Base-by-base conservation (phyloP, 257 asterid species). In the Nicotiana attenuata region DNA sequence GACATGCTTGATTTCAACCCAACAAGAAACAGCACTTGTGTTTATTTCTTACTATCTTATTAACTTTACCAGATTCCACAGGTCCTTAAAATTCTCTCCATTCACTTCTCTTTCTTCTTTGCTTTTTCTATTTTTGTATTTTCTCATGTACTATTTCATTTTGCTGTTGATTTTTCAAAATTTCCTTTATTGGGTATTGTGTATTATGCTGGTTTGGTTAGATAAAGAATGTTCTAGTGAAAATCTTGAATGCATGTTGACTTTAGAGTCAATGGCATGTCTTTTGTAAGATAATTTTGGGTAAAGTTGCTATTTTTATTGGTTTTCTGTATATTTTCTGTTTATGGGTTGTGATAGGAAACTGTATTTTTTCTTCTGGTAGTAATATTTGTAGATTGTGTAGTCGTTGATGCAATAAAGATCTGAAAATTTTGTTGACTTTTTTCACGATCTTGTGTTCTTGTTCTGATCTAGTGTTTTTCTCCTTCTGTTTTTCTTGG, bases 1-100 rank as follows among this genome's bases (percentile, higher is more conserved):
- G 88, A 92, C 94, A 93, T 92, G 94, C 91, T 96, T 94, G 91
- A 90, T 89, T 92, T 94, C 94, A 86, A 88, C 95, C 97, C 97
- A 89, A 90, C 98, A 93, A 88, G 83, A 52, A 52, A 11, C 65
- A 80, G 5, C 55, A 65, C 83, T 79, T 88, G 89, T 88, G 90
- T 86, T 88, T 88, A 77, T 89, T 91, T 97, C 90, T 88, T 90
- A 92, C 50, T 41, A 41, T 41, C 11, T 41, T 93, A 85, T 88
- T 83, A 78, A 83, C 87, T 82, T 85, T 89, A 90, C 77, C 93
- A 88, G 92, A 88, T 92, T 95, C 90, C 89, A 82, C 87, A 94
- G 97, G 98, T 93, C 86, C 47, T 82, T 41, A 41, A 28, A 28
- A 7, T 41, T 85, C 81, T 84, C 89, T 79, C 84, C 81, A 61